phyloP scores from a whole-genome alignment of 2,329 filamentous ascomycete species.

The Cladophialophora immunda region DNA sequence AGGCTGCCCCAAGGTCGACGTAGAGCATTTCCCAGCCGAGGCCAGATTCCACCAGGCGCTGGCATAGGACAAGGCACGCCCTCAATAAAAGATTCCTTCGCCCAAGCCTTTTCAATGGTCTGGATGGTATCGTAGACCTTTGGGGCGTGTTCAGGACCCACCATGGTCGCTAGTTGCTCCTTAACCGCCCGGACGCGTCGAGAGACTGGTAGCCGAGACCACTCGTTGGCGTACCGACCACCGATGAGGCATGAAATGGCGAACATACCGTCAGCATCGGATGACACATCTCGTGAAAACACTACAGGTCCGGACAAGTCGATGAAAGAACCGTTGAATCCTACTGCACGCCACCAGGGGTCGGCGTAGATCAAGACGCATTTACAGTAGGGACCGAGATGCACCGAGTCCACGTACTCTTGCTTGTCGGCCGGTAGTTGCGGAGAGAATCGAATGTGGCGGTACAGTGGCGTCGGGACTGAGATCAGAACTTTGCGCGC shows the following conservation, averaged over 20 bases:
- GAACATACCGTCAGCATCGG: slow-evolving; percentile 37
- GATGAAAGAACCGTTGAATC: slow-evolving; percentile 52
- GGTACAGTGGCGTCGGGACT: slow-evolving; percentile 56
- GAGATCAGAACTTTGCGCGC: slow-evolving; percentile 60
- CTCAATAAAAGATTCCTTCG: slow-evolving; percentile 47
- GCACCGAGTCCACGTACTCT: slow-evolving; percentile 46
- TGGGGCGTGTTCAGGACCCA: slow-evolving; percentile 17
- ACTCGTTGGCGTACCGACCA: slow-evolving; percentile 22
- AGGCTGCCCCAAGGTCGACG: slow-evolving; percentile 50
- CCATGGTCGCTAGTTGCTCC: slow-evolving; percentile 22
- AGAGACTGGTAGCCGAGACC: slow-evolving; percentile 25
- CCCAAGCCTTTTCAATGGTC: slow-evolving; percentile 49
- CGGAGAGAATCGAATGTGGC: slow-evolving; percentile 58
- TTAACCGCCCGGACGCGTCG: slow-evolving; percentile 23
- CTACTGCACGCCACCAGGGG: slow-evolving; percentile 55
- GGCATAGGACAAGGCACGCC: slow-evolving; percentile 47
- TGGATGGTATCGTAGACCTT: slow-evolving; percentile 22
- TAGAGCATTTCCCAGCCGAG: slow-evolving; percentile 46
- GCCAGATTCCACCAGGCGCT: slow-evolving; percentile 52
- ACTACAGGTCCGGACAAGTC: slow-evolving; percentile 56
- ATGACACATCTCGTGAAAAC: slow-evolving; percentile 56
- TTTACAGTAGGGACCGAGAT: slow-evolving; percentile 61
- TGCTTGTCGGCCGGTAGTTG: slow-evolving; percentile 53
- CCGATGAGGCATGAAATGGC: slow-evolving; percentile 46
- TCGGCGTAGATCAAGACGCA: slow-evolving; percentile 54